phyloP scores from a whole-genome alignment of 805 yeast species.

The Wickerhamiella occidentalis region DNA sequence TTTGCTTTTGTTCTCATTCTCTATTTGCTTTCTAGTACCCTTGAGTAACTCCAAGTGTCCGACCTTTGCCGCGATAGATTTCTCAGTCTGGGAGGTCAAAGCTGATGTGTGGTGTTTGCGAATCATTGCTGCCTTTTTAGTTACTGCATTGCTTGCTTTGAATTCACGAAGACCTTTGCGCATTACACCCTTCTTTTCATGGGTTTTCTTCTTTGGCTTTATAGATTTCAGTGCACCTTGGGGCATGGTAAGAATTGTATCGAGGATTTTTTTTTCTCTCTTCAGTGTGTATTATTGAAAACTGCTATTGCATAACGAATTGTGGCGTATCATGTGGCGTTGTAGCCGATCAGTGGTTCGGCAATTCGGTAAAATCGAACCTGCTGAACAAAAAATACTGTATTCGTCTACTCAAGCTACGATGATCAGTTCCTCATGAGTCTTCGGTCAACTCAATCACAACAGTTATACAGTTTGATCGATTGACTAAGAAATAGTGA shows the following conservation, averaged over 20 bases:
- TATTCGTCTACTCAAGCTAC: too few species aligned
- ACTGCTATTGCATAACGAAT: too few species aligned
- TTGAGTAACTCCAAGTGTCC: slow-evolving; percentile 87
- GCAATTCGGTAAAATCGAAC: too few species aligned
- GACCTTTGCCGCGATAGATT: slow-evolving; percentile 72
- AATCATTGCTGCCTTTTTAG: slow-evolving; percentile 46
- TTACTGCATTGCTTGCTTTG: slow-evolving; percentile 50
- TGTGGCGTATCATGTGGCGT: not conserved
- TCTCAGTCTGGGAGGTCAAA: slow-evolving; percentile 59
- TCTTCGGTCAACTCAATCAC: too few species aligned
- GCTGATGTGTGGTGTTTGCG: slow-evolving; percentile 46
- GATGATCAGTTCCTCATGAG: too few species aligned
- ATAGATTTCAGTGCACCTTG: slow-evolving; percentile 28
- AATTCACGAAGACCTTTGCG: slow-evolving; percentile 41
- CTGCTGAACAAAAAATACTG: too few species aligned
- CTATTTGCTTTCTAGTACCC: slow-evolving; percentile 79
- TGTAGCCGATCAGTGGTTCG: too few species aligned
- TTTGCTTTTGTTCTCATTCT: slow-evolving; percentile 35
- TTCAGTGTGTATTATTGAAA: too few species aligned
- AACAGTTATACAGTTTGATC: too few species aligned
- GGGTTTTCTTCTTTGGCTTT: slow-evolving; percentile 14
- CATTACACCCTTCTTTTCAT: slow-evolving; percentile 26
- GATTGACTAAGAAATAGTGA: too few species aligned
- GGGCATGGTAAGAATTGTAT: slow-evolving; percentile 24
- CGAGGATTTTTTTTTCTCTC: not conserved